Base-by-base conservation (phyloP, 768 basidiomycete species). In the Scleroderma bovista region DNA sequence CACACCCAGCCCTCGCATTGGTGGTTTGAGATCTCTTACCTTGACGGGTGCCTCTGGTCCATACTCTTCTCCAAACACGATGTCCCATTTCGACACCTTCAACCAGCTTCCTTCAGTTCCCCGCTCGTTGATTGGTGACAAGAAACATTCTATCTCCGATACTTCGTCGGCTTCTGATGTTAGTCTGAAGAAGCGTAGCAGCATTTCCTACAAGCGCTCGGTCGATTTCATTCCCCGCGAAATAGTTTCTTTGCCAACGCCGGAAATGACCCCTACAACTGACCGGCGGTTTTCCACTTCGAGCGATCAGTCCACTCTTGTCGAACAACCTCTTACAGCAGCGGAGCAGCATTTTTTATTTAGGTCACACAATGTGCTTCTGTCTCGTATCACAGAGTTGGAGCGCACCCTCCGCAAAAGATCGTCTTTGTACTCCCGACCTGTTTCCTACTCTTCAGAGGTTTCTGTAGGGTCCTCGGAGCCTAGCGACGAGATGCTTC, bases 291-390 rank as follows among this genome's bases (percentile, higher is more conserved):
- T 69, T 24, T 62, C 78, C 66, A 20, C 65, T 55, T 31, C 56
- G 23, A 63, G 51, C 20, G 61, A 64, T 29, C 52, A 56, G 24
- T 56, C 54, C 22, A 37, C 50, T 7, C 42, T 50, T 29, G 43
- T 50, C 40, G 62, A 71, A 24, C 69, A 78, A 53, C 78, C 84
- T 47, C 78, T 88, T 55, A 83, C 84, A 56, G 72, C 72, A 50
- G 81, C 80, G 63, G 88, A 91, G 66, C 87, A 89, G 59, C 81
- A 88, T 75, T 92, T 91, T 81, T 77, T 89, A 66, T 81, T 83
- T 69, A 86, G 86, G 63, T 87, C 85, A 51, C 89, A 93, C 72
- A 81, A 86, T 52, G 78, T 88, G 47, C 82, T 93, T 55, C 75
- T 92, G 52, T 79, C 84, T 58, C 83, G 89, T 54, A 91, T 92